A percentile compares a stretch with the other conserved stretches of the same genome.
These are phyloP conservation scores for Nannochloropsis granulata DNA, from an alignment of 108 stramenopile species.

Conservation along the genomic window DNA sequence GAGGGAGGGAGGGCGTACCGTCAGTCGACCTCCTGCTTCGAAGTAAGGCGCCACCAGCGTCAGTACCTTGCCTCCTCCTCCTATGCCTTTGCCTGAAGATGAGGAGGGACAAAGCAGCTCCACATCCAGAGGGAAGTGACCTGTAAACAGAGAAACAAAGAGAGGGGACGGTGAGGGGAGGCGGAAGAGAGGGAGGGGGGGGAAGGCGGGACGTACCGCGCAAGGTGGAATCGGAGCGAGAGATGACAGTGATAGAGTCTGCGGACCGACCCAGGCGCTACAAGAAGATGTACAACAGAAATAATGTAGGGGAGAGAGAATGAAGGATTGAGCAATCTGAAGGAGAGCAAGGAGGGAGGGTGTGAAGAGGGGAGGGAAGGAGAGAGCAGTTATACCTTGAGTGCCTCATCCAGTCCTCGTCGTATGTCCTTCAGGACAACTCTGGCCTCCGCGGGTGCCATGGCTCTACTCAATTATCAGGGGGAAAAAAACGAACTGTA, in stretches of 20 bases:
- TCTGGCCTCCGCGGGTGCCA: not conserved
- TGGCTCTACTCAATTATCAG: not conserved
- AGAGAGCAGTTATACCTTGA: not conserved
- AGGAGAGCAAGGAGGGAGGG: not conserved
- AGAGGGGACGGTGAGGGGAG: not conserved
- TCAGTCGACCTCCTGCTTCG: slow-evolving; percentile 29
- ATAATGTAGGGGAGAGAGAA: not conserved
- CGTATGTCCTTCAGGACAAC: not conserved
- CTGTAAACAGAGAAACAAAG: not conserved
- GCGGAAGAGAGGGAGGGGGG: not conserved
- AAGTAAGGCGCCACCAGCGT: slow-evolving; percentile 26
- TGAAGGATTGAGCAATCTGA: not conserved
- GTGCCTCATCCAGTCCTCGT: not conserved
- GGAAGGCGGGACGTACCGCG: slow-evolving; percentile 31
- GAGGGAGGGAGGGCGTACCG: not conserved
- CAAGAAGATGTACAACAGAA: not conserved
- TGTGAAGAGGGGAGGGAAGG: not conserved
- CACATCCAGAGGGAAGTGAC: not conserved
- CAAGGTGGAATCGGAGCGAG: slow-evolving; percentile 34
- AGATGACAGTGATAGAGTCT: slow-evolving; percentile 10
- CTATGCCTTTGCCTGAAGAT: not conserved
- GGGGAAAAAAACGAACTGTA: not conserved
- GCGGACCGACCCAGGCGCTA: slow-evolving; percentile 6
- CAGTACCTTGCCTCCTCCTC: slow-evolving; percentile 11
- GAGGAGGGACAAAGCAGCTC: not conserved